phyloP scores from a whole-genome alignment of 2,329 filamentous ascomycete species.

The Coniochaeta ligniaria region DNA sequence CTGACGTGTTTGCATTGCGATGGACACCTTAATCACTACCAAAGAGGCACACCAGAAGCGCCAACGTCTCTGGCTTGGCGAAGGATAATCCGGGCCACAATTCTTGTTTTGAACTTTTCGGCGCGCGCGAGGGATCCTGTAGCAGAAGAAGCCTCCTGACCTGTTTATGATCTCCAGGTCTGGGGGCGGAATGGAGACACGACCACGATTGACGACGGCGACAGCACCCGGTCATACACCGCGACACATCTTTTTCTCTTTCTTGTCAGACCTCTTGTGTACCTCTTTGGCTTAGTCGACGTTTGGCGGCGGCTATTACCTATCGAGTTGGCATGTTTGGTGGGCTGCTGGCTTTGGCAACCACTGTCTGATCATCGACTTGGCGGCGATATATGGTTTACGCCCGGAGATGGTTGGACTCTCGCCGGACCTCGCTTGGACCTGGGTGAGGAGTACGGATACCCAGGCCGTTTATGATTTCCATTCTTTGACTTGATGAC shows the following conservation, averaged over 20 bases:
- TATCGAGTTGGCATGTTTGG: background rate
- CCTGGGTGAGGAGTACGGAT: background rate
- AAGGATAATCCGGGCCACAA: background rate
- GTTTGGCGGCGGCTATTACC: background rate
- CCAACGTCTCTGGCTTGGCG: background rate
- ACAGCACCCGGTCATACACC: background rate
- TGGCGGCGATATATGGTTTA: background rate
- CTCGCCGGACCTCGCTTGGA: background rate
- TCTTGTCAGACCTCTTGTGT: background rate
- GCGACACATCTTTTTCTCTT: background rate
- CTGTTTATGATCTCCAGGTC: background rate
- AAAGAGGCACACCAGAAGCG: slow-evolving; percentile 3
- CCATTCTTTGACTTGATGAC: background rate
- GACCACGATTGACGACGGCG: background rate
- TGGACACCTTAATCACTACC: slow-evolving; percentile 10
- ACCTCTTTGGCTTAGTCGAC: background rate
- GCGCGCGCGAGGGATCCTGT: background rate
- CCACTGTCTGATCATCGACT: background rate
- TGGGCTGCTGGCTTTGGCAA: background rate
- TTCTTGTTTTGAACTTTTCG: background rate
- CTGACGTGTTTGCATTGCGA: slow-evolving; percentile 12
- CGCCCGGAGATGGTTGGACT: background rate
- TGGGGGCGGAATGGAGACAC: background rate
- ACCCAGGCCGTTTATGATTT: background rate
- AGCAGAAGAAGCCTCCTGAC: background rate